Evolutionary conservation across 768 basidiomycete genomes (phyloP).

Genomic region (Asterophora parasitica): DNA sequence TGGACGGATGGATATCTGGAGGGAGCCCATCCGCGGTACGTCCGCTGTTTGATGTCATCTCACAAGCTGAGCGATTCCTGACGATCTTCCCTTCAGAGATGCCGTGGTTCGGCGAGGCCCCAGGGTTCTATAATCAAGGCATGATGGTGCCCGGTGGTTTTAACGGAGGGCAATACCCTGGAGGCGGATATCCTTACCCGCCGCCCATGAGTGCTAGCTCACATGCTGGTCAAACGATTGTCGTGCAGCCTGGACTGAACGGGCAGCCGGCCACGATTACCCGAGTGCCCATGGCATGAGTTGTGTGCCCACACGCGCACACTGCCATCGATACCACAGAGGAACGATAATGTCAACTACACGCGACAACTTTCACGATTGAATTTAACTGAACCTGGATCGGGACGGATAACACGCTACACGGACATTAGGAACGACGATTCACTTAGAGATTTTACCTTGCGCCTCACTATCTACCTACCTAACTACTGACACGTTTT

Average conservation of each 20-base stretch:
- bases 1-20: slow-evolving; percentile 53
- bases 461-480: background rate
- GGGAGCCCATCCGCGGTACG: slow-evolving; percentile 49
- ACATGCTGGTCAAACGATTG: slow-evolving; percentile 53
- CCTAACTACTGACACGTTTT: slow-evolving; percentile 2
- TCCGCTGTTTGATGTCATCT: too few relatives aligned
- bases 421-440: background rate
- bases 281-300: slow-evolving; percentile 42
- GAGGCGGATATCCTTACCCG: slow-evolving; percentile 22
- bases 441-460: background rate
- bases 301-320: too few relatives aligned
- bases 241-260: slow-evolving; percentile 63
- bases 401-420: background rate
- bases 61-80: too few relatives aligned
- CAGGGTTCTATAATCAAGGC: slow-evolving; percentile 50
- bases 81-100: too few relatives aligned
- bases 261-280: slow-evolving; percentile 59
- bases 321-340: background rate
- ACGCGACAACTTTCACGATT: background rate
- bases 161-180: slow-evolving; percentile 26
- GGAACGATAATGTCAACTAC: background rate
- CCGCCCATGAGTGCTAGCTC: slow-evolving; percentile 32
- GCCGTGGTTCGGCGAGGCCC: slow-evolving; percentile 73
- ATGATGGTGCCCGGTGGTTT: too few relatives aligned
- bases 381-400: background rate